phyloP scores from a whole-genome alignment of 148 eudicot genomes.

The Linanthus parryae region DNA sequence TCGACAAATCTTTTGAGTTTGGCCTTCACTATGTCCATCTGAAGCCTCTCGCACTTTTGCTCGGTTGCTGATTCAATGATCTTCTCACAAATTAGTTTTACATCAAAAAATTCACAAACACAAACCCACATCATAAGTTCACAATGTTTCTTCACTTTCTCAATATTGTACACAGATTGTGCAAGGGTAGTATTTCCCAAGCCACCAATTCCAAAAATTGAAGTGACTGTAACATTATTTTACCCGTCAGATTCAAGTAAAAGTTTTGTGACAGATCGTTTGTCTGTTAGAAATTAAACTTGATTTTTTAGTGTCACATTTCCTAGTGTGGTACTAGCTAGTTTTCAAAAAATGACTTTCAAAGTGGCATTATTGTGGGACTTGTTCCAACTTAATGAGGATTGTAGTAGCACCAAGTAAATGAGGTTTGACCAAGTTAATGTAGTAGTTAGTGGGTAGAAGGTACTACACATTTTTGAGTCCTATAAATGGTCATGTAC shows the following conservation, averaged over 20 bases:
- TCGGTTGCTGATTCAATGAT: not conserved
- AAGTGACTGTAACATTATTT: not conserved
- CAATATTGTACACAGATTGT: not conserved
- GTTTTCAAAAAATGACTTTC: no score
- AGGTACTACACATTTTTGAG: no score
- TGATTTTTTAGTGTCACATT: no score
- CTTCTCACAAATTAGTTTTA: not conserved
- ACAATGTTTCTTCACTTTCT: not conserved
- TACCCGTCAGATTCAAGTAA: not conserved
- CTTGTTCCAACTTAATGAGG: no score
- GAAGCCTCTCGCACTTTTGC: not conserved
- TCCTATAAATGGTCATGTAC: no score
- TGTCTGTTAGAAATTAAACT: no score
- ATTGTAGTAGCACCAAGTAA: no score
- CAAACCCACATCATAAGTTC: not conserved
- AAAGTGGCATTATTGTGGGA: no score
- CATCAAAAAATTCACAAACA: not conserved
- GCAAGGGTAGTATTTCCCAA: conserved; percentile 4
- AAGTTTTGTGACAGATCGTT: not conserved
- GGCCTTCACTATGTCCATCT: not conserved
- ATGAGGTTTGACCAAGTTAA: no score
- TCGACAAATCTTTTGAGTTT: not conserved
- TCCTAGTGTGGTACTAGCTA: no score
- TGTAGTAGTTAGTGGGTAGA: no score
- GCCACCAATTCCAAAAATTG: conserved; percentile 6